Evolutionary conservation across 768 basidiomycete species (phyloP), one percentile per base, ranked within the genome.

Genomic region (Pleurotus tuoliensis): DNA sequence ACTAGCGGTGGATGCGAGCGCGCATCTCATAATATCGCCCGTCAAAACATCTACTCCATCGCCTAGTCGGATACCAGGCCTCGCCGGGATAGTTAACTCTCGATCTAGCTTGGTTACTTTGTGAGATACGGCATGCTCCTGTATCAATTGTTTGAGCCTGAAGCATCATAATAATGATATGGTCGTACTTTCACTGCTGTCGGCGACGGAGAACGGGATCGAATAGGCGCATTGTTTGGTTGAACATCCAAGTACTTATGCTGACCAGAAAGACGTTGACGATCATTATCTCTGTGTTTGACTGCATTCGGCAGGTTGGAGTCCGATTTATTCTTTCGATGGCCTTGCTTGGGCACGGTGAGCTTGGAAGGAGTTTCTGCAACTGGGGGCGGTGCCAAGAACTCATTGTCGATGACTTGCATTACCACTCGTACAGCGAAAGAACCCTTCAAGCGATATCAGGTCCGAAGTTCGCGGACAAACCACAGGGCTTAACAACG

Each of bases 21-120:
- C 25, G 18, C 13, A 50, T 15, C 13, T 34, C 48, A 50, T 50
- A 7, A 20, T 34, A 15, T 50, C 48, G 25, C 48, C 48, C 5
- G 48, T 50, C 12, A 50, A 20, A 34, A 30, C 48, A n/a, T 50
- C 48, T 15, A 50, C 37, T 4, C 48, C 48, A n/a, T 50, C 48
- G 15, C 48, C 48, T n/a, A 50, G 30, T 15, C 15, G 22, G n/a
- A 50, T 24, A n/a, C 27, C 46, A 24, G 18, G 15, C 8, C 22
- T 20, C 22, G 18, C 9, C n/a, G 46, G 46, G 11, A 47, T 47
- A 3, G 15, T 47, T 22, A 47, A 24, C 46, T 25, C 46, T 16
- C 24, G 16, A 5, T 47, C 13, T 8, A 47, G 22, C 8, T 15
- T 20, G 22, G 46, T 25, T 20, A 15, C 15, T 5, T 50, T 27